A percentile compares a stretch with the other conserved stretches of the same genome.
Conservation (phyloP, 2,329 filamentous ascomycete species). For the Hypoxylon sp. region DNA sequence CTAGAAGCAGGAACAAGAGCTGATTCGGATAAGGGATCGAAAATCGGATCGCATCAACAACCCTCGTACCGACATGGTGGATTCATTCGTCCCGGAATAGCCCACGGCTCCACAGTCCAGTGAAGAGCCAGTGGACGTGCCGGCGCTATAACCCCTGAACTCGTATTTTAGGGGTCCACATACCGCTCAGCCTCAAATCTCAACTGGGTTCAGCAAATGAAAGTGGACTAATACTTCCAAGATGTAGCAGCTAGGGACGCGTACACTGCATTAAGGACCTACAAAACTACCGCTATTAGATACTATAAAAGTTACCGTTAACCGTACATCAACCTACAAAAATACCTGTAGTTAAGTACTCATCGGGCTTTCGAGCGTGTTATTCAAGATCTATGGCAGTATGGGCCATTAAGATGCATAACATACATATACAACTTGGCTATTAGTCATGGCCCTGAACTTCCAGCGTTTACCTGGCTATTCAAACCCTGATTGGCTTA, state of each 20-base stretch:
- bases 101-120: slow-evolving; percentile 25
- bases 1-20: slow-evolving; percentile 41
- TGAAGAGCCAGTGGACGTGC: slow-evolving; percentile 30
- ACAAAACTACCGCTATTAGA: not conserved
- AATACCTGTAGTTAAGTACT: too few relatives aligned
- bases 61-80: slow-evolving; percentile 29
- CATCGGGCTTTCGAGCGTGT: too few relatives aligned
- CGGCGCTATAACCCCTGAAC: slow-evolving; percentile 38
- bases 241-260: slow-evolving; percentile 28
- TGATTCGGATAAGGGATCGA: slow-evolving; percentile 44
- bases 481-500: slow-evolving; percentile 13
- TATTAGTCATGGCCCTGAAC: not conserved
- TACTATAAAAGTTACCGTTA: too few relatives aligned
- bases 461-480: not conserved
- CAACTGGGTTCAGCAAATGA: slow-evolving; percentile 27
- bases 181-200: slow-evolving; percentile 44
- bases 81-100: slow-evolving; percentile 38
- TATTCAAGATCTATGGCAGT: too few relatives aligned
- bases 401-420: too few relatives aligned
- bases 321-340: too few relatives aligned
- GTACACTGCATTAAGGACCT: slow-evolving; percentile 1
- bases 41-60: slow-evolving; percentile 44
- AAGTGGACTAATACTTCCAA: slow-evolving; percentile 11
- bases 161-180: slow-evolving; percentile 41
- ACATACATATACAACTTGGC: not conserved